Evolutionary conservation across 768 basidiomycete species (phyloP).

Genomic region (Butyriboletus loyo): DNA sequence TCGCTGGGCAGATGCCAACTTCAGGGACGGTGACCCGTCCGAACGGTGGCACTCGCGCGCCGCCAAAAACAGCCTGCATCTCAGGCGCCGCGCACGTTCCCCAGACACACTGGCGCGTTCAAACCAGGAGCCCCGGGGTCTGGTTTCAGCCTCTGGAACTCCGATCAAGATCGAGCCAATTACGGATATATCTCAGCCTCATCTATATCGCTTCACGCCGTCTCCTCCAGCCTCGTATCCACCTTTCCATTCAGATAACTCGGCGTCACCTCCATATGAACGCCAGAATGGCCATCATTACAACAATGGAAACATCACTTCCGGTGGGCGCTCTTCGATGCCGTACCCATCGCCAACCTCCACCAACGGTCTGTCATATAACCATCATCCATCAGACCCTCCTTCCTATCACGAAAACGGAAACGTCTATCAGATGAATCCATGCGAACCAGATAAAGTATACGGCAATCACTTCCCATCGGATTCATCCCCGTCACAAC

Average conservation of each 20-base stretch:
- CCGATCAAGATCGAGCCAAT: slow-evolving; percentile 68
- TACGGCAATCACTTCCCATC: slow-evolving; percentile 32
- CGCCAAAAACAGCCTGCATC: slow-evolving; percentile 56
- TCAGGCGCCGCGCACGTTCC: slow-evolving; percentile 40
- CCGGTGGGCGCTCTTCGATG: slow-evolving; percentile 29
- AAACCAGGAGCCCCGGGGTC: slow-evolving; percentile 38
- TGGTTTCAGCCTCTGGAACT: slow-evolving; percentile 46
- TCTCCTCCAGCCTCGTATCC: slow-evolving; percentile 58
- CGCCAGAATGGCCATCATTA: slow-evolving; percentile 34
- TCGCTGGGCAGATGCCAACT: slow-evolving; percentile 78
- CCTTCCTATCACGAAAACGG: slow-evolving; percentile 34
- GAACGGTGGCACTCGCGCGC: slow-evolving; percentile 88
- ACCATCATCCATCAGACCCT: slow-evolving; percentile 32
- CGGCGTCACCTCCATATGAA: slow-evolving; percentile 35
- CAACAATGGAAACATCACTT: slow-evolving; percentile 28
- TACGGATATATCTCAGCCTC: slow-evolving; percentile 45
- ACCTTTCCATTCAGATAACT: slow-evolving; percentile 45
- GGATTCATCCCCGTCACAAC: slow-evolving; percentile 33
- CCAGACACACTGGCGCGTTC: slow-evolving; percentile 33
- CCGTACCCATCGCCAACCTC: slow-evolving; percentile 35
- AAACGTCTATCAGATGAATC: slow-evolving; percentile 35
- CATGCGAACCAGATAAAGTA: slow-evolving; percentile 35
- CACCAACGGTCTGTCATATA: slow-evolving; percentile 33
- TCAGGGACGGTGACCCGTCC: slow-evolving; percentile 75
- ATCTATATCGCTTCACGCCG: slow-evolving; percentile 68